Percentiles rank a stretch among this genome's conserved stretches.
phyloP scores from a whole-genome alignment of 2,329 filamentous ascomycete genomes.

The Fusarium cyanostomum region DNA sequence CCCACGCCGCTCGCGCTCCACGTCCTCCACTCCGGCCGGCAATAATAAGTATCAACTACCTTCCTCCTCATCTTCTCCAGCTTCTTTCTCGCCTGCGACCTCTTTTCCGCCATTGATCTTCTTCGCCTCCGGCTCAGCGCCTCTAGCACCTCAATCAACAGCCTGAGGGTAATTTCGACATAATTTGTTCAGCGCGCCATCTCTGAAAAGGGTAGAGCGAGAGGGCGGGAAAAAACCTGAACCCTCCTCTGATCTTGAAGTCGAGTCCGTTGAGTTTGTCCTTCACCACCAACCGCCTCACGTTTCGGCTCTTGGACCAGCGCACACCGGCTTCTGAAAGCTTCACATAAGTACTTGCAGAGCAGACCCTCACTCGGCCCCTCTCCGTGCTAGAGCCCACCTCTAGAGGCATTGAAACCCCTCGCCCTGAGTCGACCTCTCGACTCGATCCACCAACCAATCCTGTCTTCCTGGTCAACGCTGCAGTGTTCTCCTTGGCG shows the following conservation, averaged over 20 bases:
- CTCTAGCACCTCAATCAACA: neutral
- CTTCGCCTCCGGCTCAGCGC: constrained; percentile 5
- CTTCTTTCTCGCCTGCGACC: constrained; percentile 34
- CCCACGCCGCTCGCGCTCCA: constrained; percentile 38
- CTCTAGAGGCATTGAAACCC: constrained; percentile 12
- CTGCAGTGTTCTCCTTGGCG: constrained; percentile 6
- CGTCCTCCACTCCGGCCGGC: constrained; percentile 42
- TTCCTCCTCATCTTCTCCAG: constrained; percentile 41
- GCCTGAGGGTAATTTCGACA: neutral
- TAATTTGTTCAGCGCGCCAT: constrained; percentile 4
- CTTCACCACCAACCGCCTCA: constrained; percentile 26
- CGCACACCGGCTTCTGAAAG: constrained; percentile 3
- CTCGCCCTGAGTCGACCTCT: constrained; percentile 1
- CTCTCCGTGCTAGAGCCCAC: neutral
- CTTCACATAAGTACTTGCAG: constrained; percentile 1
- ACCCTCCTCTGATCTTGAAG: constrained; percentile 25
- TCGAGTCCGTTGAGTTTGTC: constrained; percentile 25
- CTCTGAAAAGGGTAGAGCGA: constrained; percentile 2
- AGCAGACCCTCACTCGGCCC: constrained; percentile 1
- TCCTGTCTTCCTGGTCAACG: constrained; percentile 12
- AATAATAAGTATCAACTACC: constrained; percentile 46
- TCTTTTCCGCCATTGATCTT: constrained; percentile 23
- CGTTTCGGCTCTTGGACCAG: constrained; percentile 18
- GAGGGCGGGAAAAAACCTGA: constrained; percentile 13
- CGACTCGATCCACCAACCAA: constrained; percentile 18